Evolutionary conservation across 139 green algal species (phyloP), one percentile per base, ranked within the genome.

Genomic region (Chlamydomonas schloesseri): DNA sequence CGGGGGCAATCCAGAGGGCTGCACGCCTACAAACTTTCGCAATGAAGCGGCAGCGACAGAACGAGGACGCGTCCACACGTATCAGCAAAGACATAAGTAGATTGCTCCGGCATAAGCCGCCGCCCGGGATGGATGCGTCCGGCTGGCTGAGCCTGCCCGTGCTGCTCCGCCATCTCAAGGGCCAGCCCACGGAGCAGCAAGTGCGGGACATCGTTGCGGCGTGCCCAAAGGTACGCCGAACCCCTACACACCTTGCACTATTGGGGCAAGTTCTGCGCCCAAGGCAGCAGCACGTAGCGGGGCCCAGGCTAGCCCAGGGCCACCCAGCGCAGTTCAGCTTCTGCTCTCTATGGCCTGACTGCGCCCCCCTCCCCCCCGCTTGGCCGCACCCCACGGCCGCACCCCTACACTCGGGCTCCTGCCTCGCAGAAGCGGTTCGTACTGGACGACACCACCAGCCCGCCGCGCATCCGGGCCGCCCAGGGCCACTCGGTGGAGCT

Each of bases 401-500:
- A n/a, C n/a, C n/a, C n/a, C n/a, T n/a, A n/a, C 15, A 6, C 37
- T 36, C 21, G 29, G 47, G 34, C 1, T 73, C 36, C 73, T 33
- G 5, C 53, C 42, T 60, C n/a, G 79, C 90, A 95, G 92, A 91
- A 93, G 83, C 81, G 91, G 11, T 93, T 93, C 71, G 89, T 94
- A 64, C 73, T 95, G 18, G 91, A 94, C 31, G 89, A 94, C 53
- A 71, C 57, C 50, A 58, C 58, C 14, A 34, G 23, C 1, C 88
- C 87, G 33, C 82, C 91, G 0, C 62, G 91, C 1, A 93, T 95
- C 8, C 85, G 93, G 21, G 93, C 93, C 42, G 90, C 93, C 0
- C 93, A 95, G 67, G 93, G 93, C 24, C 93, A 95, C 57, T 87
- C 83, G 11, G 68, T 95, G 6, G 64, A 91, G 73, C 74, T 95